Base-by-base conservation (phyloP, 129 eudicot genomes). In the Arctium minus region DNA sequence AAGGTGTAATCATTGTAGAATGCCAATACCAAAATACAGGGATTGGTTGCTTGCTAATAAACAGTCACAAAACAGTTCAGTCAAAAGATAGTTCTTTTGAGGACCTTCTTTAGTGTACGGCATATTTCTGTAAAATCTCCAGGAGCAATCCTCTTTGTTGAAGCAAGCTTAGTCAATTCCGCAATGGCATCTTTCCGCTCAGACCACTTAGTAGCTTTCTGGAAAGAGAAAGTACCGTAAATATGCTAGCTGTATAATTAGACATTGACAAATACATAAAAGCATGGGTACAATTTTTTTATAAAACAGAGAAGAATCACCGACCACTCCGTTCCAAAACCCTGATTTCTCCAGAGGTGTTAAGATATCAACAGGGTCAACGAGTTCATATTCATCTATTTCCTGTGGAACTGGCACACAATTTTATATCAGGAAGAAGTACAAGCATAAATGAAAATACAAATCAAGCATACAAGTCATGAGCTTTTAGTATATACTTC, bases 171-270 rank as follows among this genome's bases (percentile, higher is more conserved):
- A 40, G 99, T 92, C 78, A 93, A 77, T 87, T 96, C 98, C 1
- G 93, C 96, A 79, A 96, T 98, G 86, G 98, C 99, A 33, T 96
- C 99, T 88, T 92, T 96, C 36, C 99, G 85, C 87, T 96, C 99
- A 48, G 98, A 96, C 99, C 99, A 96, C 85, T 96, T 96, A 35
- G 97, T 73, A 84, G 99, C 99, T 96, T 96, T 96, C 99, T 96
- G 85, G 46, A 85, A 32, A 12, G 70, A n/a, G 70, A 39, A 38
- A 79, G 37, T 67, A 75, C 30, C 3, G 48, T 30, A 11, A 32
- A 8, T 62, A 38, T n/a, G 70, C n/a, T 44, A 10, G 30, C 15
- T 48, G 64, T 50, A 78, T 62, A 83, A 18, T 68, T 27, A 42
- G 35, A 50, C 1, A 72, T 7, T 74, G 72, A 73, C 22, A 50